These are phyloP conservation scores for Glycine soja DNA, from an alignment of 306 rosid species.

Conservation along the genomic window DNA sequence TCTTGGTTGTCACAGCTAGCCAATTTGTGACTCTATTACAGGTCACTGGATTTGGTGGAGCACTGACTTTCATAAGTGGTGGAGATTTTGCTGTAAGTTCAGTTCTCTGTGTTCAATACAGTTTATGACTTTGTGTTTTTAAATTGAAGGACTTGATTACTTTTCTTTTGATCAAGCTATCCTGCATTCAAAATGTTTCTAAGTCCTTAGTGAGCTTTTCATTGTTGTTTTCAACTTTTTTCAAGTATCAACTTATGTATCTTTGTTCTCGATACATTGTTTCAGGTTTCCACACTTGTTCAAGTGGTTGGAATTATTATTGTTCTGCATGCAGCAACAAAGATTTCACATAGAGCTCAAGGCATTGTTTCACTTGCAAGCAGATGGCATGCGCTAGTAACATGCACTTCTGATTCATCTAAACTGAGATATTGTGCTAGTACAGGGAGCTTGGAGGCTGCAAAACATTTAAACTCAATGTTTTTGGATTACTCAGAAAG, in stretches of 20 bases:
- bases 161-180: not conserved
- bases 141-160: not conserved
- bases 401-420: not conserved
- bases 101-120: not conserved
- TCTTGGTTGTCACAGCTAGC: constrained; percentile 14
- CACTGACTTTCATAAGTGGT: not conserved
- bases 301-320: not conserved
- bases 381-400: not conserved
- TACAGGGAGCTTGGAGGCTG: constrained; percentile 12
- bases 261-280: not conserved
- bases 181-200: not conserved
- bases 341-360: constrained; percentile 20
- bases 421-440: constrained; percentile 17
- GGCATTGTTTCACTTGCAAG: constrained; percentile 29
- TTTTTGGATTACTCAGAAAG: not conserved
- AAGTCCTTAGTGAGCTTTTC: not conserved
- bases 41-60: not conserved
- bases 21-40: not conserved
- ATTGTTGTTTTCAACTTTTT: not conserved
- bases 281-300: not conserved
- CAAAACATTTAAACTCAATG: not conserved
- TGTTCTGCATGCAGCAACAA: constrained; percentile 6
- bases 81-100: constrained; percentile 24
- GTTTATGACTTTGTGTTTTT: not conserved
- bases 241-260: too few relatives aligned